Evolutionary conservation across 768 basidiomycete species (phyloP), one percentile per base, ranked within the genome.

Genomic region (Suillus fuscotomentosus): DNA sequence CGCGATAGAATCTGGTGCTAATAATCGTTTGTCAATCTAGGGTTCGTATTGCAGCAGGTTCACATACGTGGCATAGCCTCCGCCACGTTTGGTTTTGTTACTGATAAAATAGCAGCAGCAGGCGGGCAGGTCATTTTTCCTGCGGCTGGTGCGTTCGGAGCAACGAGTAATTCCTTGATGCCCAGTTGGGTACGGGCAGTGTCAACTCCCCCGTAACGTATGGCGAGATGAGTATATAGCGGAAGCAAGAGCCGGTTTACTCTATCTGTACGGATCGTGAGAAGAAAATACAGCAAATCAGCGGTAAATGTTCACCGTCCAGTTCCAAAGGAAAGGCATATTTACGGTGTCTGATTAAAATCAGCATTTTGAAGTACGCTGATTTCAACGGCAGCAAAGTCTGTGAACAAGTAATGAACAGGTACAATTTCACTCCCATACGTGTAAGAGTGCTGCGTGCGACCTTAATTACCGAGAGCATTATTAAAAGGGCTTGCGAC

Each of bases 341-440:
- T 34, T 76, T 70, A 38, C 78, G 80, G 56, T 74, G 72, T 66
- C 79, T 74, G 14, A 83, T 70, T 67, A 81, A 73, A 48, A 76
- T 74, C 48, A 87, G 75, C 62, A 86, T 72, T 66, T 78, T 79
- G 70, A 84, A 78, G 73, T 86, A 87, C 17, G 78, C 79, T 45
- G 73, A 70, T 74, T 85, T 87, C 74, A 80, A 77, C 13, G 75
- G 77, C 47, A 74, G 68, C 34, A 80, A 70, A 61, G 73, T 68
- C 36, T 76, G 67, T 24, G 81, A 73, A 69, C 85, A 86, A 53
- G 78, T 73, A 41, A 78, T 79, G 72, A 84, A 85, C 53, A 76
- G 74, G 66, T 84, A 81, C 15, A 81, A 72, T 27, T 78, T 76
- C 60, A 85, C 67, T 43, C 81, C 80, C 39, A 76, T 75, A 27